Evolutionary conservation across 768 basidiomycete genomes (phyloP), one percentile per base, ranked within the genome.

Genomic region (Leccinellum albellum): DNA sequence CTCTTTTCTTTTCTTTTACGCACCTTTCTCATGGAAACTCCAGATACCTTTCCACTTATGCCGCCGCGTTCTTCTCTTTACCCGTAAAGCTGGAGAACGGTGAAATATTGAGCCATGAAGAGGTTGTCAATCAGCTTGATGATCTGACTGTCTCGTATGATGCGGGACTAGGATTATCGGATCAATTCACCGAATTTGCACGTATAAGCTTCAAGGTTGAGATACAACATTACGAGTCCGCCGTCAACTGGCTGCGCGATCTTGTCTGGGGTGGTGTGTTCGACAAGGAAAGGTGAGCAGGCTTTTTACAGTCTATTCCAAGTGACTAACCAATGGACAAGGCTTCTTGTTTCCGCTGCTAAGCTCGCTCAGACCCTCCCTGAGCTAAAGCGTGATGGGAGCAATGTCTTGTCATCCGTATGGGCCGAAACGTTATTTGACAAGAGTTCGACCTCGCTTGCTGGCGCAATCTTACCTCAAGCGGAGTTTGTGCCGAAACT

Each of bases 361-460:
- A 98, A 97, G 73, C 83, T 92, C 23, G 85, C 89, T 45, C 96
- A 98, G 70, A 86, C 86, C 20, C 78, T 99, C 31, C 96, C 97
- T 3, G 88, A 94, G 68, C 76, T 91, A 64, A 98, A 98, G 78
- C 84, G 97, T 37, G 88, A 92, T 67, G 96, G 94, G 13, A 84
- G 76, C 66, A 87, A 82, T 28, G 89, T 98, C 12, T 77, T 94
- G 47, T 78, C 79, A 10, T 88, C 93, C 8, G 74, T 93, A 29
- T 86, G 83, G 74, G 74, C 81, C 17, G 81, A 85, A 57, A 66
- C 91, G 26, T 66, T 93, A 24, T 89, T 83, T 65, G 80, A 82
- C 60, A 81, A 86, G 62, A 78, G 77, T 49, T 92, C 90, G 5
- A 88, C 89, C 10, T 82, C 83, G 13, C 82, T 85, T 31, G 82